Evolutionary conservation across 257 asterid species (phyloP).

Genomic region (Solanum arcanum): DNA sequence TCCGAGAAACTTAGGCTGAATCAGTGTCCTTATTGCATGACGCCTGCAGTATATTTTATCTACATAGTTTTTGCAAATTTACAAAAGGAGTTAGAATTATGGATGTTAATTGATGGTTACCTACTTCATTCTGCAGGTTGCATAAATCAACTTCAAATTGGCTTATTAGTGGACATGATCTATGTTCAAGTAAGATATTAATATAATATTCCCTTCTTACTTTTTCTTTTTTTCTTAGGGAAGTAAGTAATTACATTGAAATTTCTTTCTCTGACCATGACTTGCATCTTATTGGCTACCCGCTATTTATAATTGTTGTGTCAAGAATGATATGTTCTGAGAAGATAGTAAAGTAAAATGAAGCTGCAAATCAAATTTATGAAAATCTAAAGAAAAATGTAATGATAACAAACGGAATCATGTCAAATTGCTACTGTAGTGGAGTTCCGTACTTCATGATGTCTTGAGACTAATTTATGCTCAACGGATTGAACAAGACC

Average conservation of each 20-base stretch:
- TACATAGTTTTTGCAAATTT: neutral
- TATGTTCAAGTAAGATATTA: conserved; percentile 68
- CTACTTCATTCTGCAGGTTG: conserved; percentile 24
- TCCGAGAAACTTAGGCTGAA: neutral
- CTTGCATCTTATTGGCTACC: neutral
- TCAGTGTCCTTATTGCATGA: neutral
- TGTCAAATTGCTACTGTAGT: neutral
- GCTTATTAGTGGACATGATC: conserved; percentile 35
- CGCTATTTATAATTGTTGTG: neutral
- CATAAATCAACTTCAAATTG: conserved; percentile 6
- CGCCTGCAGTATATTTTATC: neutral
- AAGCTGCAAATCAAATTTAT: neutral
- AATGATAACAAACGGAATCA: neutral
- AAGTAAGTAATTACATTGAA: neutral
- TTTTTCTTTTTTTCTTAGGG: neutral
- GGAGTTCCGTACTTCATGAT: neutral
- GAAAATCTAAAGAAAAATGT: neutral
- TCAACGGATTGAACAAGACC: neutral
- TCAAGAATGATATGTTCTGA: neutral
- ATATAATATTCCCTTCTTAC: neutral
- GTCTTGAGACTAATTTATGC: neutral
- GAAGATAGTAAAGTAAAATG: neutral
- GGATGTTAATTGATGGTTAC: conserved; percentile 1
- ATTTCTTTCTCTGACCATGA: neutral
- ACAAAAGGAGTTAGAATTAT: neutral